Conservation (phyloP, 179 eudicot species). For the Carnegiea gigantea region DNA sequence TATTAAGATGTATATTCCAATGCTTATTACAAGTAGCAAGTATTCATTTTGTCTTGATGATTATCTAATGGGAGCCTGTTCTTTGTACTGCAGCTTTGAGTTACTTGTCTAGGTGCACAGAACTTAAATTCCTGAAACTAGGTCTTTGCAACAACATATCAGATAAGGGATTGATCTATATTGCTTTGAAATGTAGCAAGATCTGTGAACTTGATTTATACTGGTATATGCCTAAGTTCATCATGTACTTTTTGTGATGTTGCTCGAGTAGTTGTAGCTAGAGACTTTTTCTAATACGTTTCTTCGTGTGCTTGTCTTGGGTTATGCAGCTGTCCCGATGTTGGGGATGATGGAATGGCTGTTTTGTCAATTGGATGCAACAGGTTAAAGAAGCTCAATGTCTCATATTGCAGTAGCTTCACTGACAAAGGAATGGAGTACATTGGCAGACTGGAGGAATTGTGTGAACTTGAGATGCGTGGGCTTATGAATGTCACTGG, state of each 20-base stretch:
- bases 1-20: too few species aligned
- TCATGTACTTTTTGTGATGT: neutral
- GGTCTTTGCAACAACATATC: conserved; percentile 72
- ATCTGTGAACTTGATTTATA: conserved; percentile 74
- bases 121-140: conserved; percentile 55
- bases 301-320: neutral
- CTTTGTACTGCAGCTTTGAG: conserved; percentile 51
- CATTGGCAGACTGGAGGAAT: conserved; percentile 52
- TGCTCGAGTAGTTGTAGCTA: neutral
- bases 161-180: conserved; percentile 56
- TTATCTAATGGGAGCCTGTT: neutral
- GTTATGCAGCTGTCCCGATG: conserved; percentile 52
- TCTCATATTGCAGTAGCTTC: conserved; percentile 61
- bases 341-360: conserved; percentile 68
- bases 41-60: neutral
- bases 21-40: too few species aligned
- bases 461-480: conserved; percentile 71
- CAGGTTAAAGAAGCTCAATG: conserved; percentile 57
- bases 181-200: conserved; percentile 59
- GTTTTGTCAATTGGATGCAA: conserved; percentile 72
- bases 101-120: conserved; percentile 57
- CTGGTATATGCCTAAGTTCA: conserved; percentile 40
- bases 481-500: conserved; percentile 44
- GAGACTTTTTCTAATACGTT: neutral
- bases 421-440: conserved; percentile 63